Conservation (phyloP, 164 flowering plant species). For the Macadamia tetraphylla region DNA sequence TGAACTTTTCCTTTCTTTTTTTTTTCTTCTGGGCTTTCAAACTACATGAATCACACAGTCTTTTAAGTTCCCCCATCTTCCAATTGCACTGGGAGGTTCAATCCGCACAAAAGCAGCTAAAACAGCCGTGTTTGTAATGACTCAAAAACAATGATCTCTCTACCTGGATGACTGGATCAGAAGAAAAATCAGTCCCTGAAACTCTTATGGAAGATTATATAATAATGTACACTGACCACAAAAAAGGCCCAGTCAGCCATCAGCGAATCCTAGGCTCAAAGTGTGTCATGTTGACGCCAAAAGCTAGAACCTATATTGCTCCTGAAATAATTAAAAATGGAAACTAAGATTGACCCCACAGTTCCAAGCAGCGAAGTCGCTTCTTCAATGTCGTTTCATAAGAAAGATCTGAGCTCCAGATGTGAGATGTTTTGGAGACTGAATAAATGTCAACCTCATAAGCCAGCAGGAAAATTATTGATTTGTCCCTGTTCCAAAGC, state of each 20-base stretch:
- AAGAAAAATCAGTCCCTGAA: neutral
- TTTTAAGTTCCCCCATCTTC: neutral
- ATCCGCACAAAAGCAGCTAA: neutral
- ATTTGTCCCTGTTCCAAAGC: conserved; percentile 81
- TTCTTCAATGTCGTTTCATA: conserved; percentile 9
- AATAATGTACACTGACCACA: conserved; percentile 45
- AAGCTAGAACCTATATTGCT: conserved; percentile 5
- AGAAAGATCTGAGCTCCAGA: neutral
- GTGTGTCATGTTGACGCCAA: conserved; percentile 8
- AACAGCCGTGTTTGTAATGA: neutral
- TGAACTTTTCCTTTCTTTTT: neutral
- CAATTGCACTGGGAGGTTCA: neutral
- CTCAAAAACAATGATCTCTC: neutral
- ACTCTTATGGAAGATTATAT: conserved; percentile 8
- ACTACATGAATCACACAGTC: neutral
- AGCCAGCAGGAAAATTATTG: conserved; percentile 48
- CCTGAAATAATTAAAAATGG: conserved; percentile 1
- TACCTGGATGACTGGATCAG: neutral
- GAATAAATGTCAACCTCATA: conserved; percentile 9
- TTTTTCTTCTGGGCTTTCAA: neutral
- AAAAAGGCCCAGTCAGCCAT: conserved; percentile 11
- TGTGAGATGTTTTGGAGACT: neutral
- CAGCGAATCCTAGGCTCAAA: conserved; percentile 10
- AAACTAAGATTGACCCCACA: conserved; percentile 10
- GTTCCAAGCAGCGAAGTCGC: conserved; percentile 14